Base-by-base conservation (phyloP, 148 eudicot species). In the Talinum fruticosum region DNA sequence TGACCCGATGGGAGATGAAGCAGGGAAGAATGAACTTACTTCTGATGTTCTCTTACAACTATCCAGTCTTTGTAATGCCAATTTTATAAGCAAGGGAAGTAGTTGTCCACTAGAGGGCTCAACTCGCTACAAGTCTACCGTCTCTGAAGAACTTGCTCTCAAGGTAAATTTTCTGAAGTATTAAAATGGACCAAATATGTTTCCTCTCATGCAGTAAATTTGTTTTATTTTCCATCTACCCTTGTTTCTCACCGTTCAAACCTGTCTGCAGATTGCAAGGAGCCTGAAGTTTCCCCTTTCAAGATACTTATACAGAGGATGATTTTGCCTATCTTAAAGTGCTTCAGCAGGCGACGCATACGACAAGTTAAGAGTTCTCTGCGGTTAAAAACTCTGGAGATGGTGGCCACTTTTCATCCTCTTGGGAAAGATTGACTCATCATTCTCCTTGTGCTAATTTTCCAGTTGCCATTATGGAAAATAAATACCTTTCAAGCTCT, bases 31-130 rank as follows among this genome's bases (percentile, higher is more conserved):
- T 76, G 88, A 84, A 66, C 89, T 89, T 30, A 91, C 89, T 87
- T 82, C 92, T 41, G 90, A 91, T 77, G 91, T 91, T 80, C 97
- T 96, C 47, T 85, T 96, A 87, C 97, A 96, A 86, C 80, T 96
- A 74, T 96, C 99, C 36, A 96, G 97, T 82, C 92, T 96, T 34
- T 93, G 99, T 78, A 96, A 87, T 90, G 97, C 97, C 68, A 96
- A 91, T 85, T 93, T 96, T 75, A 89, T 96, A 78, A 87, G 85
- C 84, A 91, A 93, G 87, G 97, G 99, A 59, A 78, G 89, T 66
- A 90, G 92, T 81, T 96, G 99, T 80, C 99, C 97, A 14, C 79
- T 96, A 49, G 99, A 96, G 79, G 97, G 99, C 28, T 87, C 97
- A 57, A 90, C 88, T 82, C 93, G 99, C 54, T 96, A 96, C 80